These are phyloP conservation scores for Arachnopeziza araneosa DNA, from an alignment of 2,329 filamentous ascomycete species.

Conservation along the genomic window DNA sequence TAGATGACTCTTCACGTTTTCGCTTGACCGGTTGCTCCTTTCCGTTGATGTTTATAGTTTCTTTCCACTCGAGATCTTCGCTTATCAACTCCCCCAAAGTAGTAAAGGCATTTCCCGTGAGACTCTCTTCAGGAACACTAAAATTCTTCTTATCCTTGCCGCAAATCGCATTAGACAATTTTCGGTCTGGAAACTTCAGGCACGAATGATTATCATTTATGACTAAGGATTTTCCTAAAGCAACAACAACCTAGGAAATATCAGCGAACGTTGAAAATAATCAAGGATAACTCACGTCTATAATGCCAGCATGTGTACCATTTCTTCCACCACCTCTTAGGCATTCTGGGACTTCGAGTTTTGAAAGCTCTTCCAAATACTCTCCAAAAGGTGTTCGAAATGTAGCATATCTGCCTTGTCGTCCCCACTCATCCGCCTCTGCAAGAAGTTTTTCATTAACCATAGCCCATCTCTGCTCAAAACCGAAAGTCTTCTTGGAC, in stretches of 20 bases:
- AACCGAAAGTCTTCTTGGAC: neutral
- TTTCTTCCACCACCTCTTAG: neutral
- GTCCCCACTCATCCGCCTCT: conserved; percentile 15
- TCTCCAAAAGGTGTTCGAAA: conserved; percentile 13
- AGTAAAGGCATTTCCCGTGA: neutral
- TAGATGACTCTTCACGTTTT: neutral
- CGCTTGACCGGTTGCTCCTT: too few relatives aligned
- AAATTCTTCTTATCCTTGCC: conserved; percentile 2
- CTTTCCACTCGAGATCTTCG: neutral
- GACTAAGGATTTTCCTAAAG: neutral
- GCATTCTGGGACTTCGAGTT: conserved; percentile 3
- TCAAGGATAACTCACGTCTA: conserved; percentile 10
- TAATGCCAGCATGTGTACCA: conserved; percentile 5
- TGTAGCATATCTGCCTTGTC: conserved; percentile 5
- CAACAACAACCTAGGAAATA: neutral
- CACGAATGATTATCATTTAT: neutral
- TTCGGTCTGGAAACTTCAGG: conserved; percentile 3
- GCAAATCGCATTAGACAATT: conserved; percentile 2
- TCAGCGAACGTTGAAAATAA: neutral
- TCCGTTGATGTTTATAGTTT: too few relatives aligned
- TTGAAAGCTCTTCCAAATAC: conserved; percentile 12
- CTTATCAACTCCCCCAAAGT: neutral
- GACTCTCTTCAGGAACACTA: conserved; percentile 3
- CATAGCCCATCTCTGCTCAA: conserved; percentile 5
- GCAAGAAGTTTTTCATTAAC: conserved; percentile 7